Base-by-base conservation (phyloP, 805 yeast genomes). In the Maudiozyma saulgeensis region DNA sequence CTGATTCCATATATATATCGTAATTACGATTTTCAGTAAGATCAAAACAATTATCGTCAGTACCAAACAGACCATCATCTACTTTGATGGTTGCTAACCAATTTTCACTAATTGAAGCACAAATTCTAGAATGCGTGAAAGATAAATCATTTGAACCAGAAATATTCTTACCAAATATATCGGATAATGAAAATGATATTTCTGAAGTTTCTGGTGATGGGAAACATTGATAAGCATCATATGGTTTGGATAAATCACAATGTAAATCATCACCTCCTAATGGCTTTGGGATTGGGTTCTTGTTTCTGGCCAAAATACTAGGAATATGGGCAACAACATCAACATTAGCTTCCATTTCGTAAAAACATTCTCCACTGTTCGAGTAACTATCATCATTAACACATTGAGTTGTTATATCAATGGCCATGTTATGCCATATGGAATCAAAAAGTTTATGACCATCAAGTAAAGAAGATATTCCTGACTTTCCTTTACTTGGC, bases 391-490 rank as follows among this genome's bases (percentile, higher is more conserved):
- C 50, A 3, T 53, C 59, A 4, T 59, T 67, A 23, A 64, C 68
- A 56, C 89, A 81, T 12, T 67, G 68, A 0, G 88, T 81, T 16
- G 68, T 68, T 25, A 91, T 74, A 63, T 91, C 98, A 43, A 93
- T 79, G 2, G 96, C 77, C 88, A 93, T 83, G 40, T 90, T 80
- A 55, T 90, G 96, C 98, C 98, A 93, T 53, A 82, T 80, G 0
- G 96, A 81, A 60, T 89, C 96, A 65, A 89, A 93, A 8, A 88
- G 77, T 60, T 82, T 82, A 63, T 88, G 96, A 18, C 99, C 98
- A 58, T 89, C 95, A 23, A 93, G 71, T 41, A 91, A 71, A 0
- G 95, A 78, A 0, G 96, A 78, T 39, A 93, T 71, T 2, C 99
- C 99, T 0, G 95, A 81, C 63, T 82, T 84, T 2, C 96, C 97